phyloP scores from a whole-genome alignment of 2,329 filamentous ascomycete genomes.

The Tolypocladium nubicola region DNA sequence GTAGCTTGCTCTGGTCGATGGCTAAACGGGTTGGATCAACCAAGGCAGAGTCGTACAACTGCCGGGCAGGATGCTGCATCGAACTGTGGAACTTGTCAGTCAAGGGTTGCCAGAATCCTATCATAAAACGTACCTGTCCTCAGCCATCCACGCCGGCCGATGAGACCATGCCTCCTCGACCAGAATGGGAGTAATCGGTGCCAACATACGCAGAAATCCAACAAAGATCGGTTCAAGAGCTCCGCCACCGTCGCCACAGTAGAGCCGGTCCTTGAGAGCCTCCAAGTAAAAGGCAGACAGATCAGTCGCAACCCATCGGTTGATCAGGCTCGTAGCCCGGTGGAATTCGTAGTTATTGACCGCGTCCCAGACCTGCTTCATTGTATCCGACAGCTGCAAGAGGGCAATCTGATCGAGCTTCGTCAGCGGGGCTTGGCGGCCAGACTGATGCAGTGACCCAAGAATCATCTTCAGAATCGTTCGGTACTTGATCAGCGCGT shows the following conservation, averaged over 20 bases:
- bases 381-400: slow-evolving; percentile 58
- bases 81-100: slow-evolving; percentile 13
- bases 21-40: slow-evolving; percentile 28
- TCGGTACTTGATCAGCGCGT: slow-evolving; percentile 73
- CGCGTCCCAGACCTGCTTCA: slow-evolving; percentile 51
- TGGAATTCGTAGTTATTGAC: slow-evolving; percentile 73
- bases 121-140: slow-evolving; percentile 26
- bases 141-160: slow-evolving; percentile 53
- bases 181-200: slow-evolving; percentile 69
- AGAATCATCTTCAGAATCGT: slow-evolving; percentile 85
- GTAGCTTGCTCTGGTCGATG: slow-evolving; percentile 26
- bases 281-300: slow-evolving; percentile 93
- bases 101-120: background rate
- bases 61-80: slow-evolving; percentile 29
- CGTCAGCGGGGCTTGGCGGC: slow-evolving; percentile 39
- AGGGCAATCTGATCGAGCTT: slow-evolving; percentile 66
- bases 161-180: slow-evolving; percentile 85
- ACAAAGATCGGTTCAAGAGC: slow-evolving; percentile 56
- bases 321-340: slow-evolving; percentile 62
- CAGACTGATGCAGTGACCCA: slow-evolving; percentile 55
- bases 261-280: slow-evolving; percentile 80
- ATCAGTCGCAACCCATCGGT: slow-evolving; percentile 71
- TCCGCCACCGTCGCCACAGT: slow-evolving; percentile 65
- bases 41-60: slow-evolving; percentile 35
- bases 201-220: slow-evolving; percentile 67